A percentile compares a stretch with the other conserved stretches of the same genome.
These are phyloP conservation scores for Hericium erinaceus DNA, from an alignment of 768 basidiomycete species.

Conservation along the genomic window DNA sequence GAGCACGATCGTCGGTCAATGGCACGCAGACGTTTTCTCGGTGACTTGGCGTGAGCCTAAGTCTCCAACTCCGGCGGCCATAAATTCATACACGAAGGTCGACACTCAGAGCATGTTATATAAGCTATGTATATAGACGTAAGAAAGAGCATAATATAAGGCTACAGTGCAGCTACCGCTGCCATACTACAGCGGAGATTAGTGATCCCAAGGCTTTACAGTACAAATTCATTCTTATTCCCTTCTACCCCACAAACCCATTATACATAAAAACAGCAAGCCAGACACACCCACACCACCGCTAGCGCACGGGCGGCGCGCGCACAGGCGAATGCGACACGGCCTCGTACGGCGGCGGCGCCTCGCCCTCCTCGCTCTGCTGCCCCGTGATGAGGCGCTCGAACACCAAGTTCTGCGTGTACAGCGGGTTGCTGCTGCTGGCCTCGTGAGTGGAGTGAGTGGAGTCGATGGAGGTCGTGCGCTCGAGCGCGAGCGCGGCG, in stretches of 20 bases:
- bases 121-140: too few species aligned
- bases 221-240: too few species aligned
- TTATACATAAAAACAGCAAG: neutral
- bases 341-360: slow-evolving; percentile 66
- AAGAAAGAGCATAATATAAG: too few species aligned
- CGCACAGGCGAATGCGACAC: neutral
- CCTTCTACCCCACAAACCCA: neutral
- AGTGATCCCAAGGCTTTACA: too few species aligned
- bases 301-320: neutral
- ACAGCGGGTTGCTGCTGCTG: slow-evolving; percentile 28
- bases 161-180: too few species aligned
- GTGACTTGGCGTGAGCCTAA: too few species aligned
- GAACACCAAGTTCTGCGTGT: slow-evolving; percentile 37
- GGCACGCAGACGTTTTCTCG: too few species aligned
- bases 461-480: neutral
- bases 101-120: too few species aligned
- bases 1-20: too few species aligned
- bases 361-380: slow-evolving; percentile 73
- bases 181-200: too few species aligned
- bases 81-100: too few species aligned
- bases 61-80: too few species aligned
- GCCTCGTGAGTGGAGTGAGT: neutral
- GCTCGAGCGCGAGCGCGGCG: neutral
- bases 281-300: neutral
- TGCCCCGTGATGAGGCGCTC: slow-evolving; percentile 78